Conservation (phyloP, 2,329 filamentous ascomycete genomes). For the Cladophialophora immunda region DNA sequence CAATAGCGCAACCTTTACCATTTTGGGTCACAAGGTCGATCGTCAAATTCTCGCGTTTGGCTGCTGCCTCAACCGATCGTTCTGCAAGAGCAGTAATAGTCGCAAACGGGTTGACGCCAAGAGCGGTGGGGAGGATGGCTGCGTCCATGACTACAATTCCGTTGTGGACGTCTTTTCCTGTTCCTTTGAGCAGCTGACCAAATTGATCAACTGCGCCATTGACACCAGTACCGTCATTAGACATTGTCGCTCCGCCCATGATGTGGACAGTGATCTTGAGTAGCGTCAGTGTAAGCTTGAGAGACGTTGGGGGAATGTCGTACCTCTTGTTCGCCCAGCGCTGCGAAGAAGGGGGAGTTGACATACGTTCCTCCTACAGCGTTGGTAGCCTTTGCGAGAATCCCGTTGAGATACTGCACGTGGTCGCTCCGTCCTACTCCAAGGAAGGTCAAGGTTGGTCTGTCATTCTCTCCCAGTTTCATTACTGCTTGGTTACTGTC, state of each 20-base stretch:
- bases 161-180: slow-evolving; percentile 59
- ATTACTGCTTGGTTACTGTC: slow-evolving; percentile 70
- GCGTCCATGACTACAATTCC: slow-evolving; percentile 71
- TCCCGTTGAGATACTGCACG: slow-evolving; percentile 34
- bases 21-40: slow-evolving; percentile 60
- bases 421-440: slow-evolving; percentile 53
- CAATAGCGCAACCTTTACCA: slow-evolving; percentile 27
- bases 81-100: slow-evolving; percentile 75
- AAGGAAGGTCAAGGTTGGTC: slow-evolving; percentile 66
- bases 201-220: slow-evolving; percentile 69
- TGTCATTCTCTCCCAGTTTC: slow-evolving; percentile 64
- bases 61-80: slow-evolving; percentile 65
- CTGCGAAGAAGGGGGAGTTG: slow-evolving; percentile 65
- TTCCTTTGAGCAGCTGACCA: slow-evolving; percentile 67
- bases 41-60: slow-evolving; percentile 50
- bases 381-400: slow-evolving; percentile 50
- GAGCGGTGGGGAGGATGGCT: slow-evolving; percentile 67
- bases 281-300: not conserved
- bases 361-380: slow-evolving; percentile 69
- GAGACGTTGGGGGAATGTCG: not conserved
- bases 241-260: slow-evolving; percentile 71
- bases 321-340: slow-evolving; percentile 61
- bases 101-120: slow-evolving; percentile 73
- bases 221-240: slow-evolving; percentile 63
- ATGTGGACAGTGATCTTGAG: slow-evolving; percentile 68